Percentiles rank a stretch among this genome's conserved stretches.
Evolutionary conservation across 768 basidiomycete species (phyloP).

Genomic region (Russula griseocarnosa): DNA sequence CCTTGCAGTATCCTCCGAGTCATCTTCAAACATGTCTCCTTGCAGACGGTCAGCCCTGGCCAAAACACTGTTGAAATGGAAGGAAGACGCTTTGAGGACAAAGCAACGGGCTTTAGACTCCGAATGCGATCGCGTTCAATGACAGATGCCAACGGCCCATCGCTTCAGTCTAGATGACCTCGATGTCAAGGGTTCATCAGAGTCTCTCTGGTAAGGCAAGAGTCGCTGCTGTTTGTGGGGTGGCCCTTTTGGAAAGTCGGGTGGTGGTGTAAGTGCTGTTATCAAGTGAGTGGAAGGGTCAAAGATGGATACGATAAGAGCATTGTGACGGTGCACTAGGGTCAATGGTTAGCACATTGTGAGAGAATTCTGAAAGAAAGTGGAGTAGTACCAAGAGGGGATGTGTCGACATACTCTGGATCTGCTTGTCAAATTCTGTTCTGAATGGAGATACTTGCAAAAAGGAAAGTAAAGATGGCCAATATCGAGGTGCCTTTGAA

Average conservation of each 20-base stretch:
- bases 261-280: slow-evolving; percentile 61
- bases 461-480: slow-evolving; percentile 61
- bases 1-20: too few species aligned
- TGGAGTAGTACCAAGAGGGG: slow-evolving; percentile 43
- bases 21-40: too few species aligned
- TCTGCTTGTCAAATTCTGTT: slow-evolving; percentile 68
- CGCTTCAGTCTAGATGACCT: slow-evolving; percentile 64
- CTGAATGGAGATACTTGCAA: slow-evolving; percentile 66
- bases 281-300: slow-evolving; percentile 72
- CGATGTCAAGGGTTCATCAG: slow-evolving; percentile 49
- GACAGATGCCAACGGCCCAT: slow-evolving; percentile 70
- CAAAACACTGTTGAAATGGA: too few species aligned
- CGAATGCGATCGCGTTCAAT: slow-evolving; percentile 72
- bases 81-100: too few species aligned
- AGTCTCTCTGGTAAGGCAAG: slow-evolving; percentile 67
- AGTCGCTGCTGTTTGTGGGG: slow-evolving; percentile 64
- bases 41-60: too few species aligned
- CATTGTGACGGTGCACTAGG: slow-evolving; percentile 75
- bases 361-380: not conserved
- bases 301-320: slow-evolving; percentile 77
- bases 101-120: too few species aligned
- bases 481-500: slow-evolving; percentile 56
- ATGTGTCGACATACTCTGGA: slow-evolving; percentile 57
- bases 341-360: slow-evolving; percentile 10
- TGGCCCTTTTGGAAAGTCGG: slow-evolving; percentile 56